Percentiles rank a stretch among this genome's conserved stretches.
Conservation (phyloP, 305 asterid genomes). For the Ilex paraguariensis region DNA sequence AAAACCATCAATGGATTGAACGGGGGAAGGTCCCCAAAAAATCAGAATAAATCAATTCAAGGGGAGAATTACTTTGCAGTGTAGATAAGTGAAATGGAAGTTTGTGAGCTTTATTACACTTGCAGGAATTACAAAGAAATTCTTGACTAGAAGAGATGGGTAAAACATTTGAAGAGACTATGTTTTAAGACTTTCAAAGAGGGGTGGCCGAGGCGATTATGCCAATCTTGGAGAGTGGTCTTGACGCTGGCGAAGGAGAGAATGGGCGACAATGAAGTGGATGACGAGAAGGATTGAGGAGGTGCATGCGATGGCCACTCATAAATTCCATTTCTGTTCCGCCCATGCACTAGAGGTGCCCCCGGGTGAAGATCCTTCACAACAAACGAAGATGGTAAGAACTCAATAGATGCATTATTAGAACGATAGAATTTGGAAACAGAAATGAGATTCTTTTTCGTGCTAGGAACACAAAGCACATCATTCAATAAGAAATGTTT, state of each 20-base stretch:
- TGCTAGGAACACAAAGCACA: constrained; percentile 2
- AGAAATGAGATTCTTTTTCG: neutral
- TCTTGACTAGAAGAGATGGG: too few relatives aligned
- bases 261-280: too few relatives aligned
- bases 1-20: neutral
- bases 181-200: too few relatives aligned
- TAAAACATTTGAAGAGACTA: too few relatives aligned
- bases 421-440: constrained; percentile 1
- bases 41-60: neutral
- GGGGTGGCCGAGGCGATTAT: too few relatives aligned
- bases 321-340: neutral
- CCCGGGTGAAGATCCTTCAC: constrained; percentile 6
- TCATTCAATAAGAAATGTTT: neutral
- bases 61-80: neutral
- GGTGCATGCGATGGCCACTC: neutral
- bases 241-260: too few relatives aligned
- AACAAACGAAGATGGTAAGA: neutral
- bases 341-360: neutral
- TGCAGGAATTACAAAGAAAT: too few relatives aligned
- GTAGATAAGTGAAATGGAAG: too few relatives aligned
- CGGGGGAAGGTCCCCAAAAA: neutral
- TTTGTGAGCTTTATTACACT: too few relatives aligned
- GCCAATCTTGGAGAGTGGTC: too few relatives aligned
- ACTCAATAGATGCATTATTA: neutral
- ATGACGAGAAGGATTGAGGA: too few relatives aligned